Conservation (phyloP, 2,329 filamentous ascomycete genomes). For the Colletotrichum sp. region DNA sequence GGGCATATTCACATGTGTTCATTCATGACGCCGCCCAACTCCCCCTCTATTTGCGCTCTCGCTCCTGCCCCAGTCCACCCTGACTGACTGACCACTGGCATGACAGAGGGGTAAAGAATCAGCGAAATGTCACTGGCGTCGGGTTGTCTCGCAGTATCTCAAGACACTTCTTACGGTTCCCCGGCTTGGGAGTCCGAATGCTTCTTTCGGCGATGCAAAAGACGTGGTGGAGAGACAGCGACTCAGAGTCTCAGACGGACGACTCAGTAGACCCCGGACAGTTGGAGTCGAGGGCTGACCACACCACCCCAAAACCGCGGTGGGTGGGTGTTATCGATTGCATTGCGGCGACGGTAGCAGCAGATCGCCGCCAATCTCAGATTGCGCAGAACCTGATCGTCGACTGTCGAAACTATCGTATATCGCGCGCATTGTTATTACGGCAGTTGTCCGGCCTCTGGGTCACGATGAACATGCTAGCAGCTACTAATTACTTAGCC, state of each 20-base stretch:
- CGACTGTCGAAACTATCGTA: background rate
- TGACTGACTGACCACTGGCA: background rate
- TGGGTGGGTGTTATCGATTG: background rate
- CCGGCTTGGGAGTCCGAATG: background rate
- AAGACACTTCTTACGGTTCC: background rate
- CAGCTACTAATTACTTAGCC: background rate
- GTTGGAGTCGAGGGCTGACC: background rate
- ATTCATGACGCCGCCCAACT: background rate
- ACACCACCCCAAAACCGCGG: background rate
- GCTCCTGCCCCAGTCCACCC: background rate
- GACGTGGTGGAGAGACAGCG: background rate
- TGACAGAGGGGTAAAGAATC: background rate
- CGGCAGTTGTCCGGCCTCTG: background rate
- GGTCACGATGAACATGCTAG: background rate
- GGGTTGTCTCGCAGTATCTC: background rate
- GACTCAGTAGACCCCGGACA: conserved; percentile 2
- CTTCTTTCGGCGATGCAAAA: background rate
- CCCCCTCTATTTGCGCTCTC: background rate
- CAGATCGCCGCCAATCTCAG: background rate
- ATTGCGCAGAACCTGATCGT: background rate
- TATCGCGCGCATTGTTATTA: background rate
- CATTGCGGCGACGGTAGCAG: background rate
- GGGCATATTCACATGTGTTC: conserved; percentile 6
- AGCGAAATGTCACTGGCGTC: background rate
- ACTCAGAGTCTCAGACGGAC: background rate